Evolutionary conservation across 495 filamentous ascomycete genomes (phyloP).

Genomic region (Cercophora samala): DNA sequence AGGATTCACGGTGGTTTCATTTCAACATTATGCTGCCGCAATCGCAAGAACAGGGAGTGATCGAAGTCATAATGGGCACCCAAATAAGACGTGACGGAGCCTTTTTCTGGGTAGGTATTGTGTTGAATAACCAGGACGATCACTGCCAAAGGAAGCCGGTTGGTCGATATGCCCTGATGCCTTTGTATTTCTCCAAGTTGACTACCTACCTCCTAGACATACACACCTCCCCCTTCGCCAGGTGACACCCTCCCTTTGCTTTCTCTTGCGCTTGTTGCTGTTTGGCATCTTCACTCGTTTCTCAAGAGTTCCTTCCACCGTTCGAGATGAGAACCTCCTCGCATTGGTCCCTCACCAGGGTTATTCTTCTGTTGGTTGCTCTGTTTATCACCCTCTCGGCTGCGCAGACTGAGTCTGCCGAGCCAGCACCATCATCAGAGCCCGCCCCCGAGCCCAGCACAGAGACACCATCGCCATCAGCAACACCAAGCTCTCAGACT

Average conservation of each 20-base stretch:
- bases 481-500: constrained; percentile 6
- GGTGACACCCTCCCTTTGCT: not conserved
- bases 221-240: not conserved
- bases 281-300: constrained; percentile 25
- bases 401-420: constrained; percentile 23
- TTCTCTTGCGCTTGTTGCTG: not conserved
- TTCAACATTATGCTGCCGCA: not conserved
- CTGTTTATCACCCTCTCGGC: constrained; percentile 16
- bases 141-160: not conserved
- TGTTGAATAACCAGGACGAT: not conserved
- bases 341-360: constrained; percentile 22
- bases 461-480: constrained; percentile 13
- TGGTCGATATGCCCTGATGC: not conserved
- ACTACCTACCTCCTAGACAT: no score
- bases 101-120: not conserved
- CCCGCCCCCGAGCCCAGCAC: constrained; percentile 16
- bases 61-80: not conserved
- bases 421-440: constrained; percentile 18
- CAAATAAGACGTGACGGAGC: not conserved
- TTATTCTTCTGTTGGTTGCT: constrained; percentile 21
- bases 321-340: constrained; percentile 28
- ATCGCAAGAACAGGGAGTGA: constrained; percentile 8
- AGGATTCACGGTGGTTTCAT: not conserved
- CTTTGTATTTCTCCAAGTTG: not conserved
- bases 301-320: not conserved